phyloP scores from a whole-genome alignment of 2,329 filamentous ascomycete genomes.

The Drechslerella coelobrocha region DNA sequence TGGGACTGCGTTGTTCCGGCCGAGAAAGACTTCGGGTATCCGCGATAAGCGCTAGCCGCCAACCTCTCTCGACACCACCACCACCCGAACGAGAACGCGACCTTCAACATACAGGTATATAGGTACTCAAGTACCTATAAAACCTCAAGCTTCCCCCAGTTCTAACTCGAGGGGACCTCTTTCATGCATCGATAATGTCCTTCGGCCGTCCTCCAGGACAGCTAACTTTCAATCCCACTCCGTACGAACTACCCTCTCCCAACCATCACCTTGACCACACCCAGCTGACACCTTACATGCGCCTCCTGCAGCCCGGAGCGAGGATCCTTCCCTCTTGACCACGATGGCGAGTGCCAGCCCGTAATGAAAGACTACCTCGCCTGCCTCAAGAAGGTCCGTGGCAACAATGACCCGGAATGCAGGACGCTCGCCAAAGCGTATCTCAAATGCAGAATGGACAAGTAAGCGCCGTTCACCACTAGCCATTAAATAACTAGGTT shows the following conservation, averaged over 20 bases:
- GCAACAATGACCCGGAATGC: conserved; percentile 85
- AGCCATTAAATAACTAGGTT: neutral
- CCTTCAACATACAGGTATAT: too few species aligned
- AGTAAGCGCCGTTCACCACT: conserved; percentile 64
- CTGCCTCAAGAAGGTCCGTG: conserved; percentile 83
- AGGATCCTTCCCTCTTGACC: conserved; percentile 94
- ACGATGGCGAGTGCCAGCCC: conserved; percentile 91
- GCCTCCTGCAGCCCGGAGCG: conserved; percentile 78
- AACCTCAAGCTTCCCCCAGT: neutral
- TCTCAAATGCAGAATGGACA: conserved; percentile 90
- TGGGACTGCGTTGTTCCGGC: neutral
- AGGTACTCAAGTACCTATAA: too few species aligned
- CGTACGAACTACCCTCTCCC: conserved; percentile 37
- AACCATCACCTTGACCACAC: neutral
- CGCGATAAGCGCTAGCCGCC: conserved; percentile 44
- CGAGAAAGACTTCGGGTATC: conserved; percentile 18
- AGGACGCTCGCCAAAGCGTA: conserved; percentile 86
- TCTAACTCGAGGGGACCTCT: neutral
- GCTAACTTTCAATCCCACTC: conserved; percentile 54
- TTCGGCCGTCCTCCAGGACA: conserved; percentile 54
- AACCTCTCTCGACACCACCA: neutral
- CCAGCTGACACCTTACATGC: too few species aligned
- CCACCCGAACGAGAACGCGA: too few species aligned
- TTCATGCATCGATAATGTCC: conserved; percentile 45
- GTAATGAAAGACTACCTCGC: conserved; percentile 84